Conservation (phyloP, 176 grass and related monocot genomes). For the Pontederia paniculata region DNA sequence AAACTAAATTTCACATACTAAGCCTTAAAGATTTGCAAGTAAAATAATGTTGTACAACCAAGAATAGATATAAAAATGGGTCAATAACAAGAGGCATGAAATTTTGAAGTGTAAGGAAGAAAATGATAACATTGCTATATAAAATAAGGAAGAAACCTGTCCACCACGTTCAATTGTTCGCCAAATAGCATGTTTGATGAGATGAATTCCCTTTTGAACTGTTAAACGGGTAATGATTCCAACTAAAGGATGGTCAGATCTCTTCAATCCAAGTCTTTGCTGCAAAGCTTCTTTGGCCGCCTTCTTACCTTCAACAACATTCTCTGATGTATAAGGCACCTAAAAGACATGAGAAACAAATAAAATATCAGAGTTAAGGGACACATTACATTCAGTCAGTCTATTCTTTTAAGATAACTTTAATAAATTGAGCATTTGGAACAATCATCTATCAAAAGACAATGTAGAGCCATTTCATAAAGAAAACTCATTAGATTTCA, state of each 20-base stretch:
- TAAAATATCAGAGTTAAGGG: not conserved
- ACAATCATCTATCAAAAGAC: too few relatives aligned
- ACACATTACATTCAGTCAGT: not conserved
- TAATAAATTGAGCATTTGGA: too few relatives aligned
- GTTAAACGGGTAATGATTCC: slow-evolving; percentile 86
- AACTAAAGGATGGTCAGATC: slow-evolving; percentile 57
- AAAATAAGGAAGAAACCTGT: slow-evolving; percentile 42
- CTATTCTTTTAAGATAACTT: too few relatives aligned
- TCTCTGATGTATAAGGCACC: slow-evolving; percentile 74
- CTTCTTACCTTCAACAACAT: slow-evolving; percentile 79
- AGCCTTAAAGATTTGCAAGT: too few relatives aligned
- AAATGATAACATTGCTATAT: not conserved
- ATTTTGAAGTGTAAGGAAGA: not conserved
- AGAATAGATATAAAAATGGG: too few relatives aligned
- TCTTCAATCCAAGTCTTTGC: slow-evolving; percentile 59
- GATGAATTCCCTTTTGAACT: slow-evolving; percentile 96
- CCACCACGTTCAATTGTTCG: slow-evolving; percentile 63
- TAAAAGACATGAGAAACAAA: slow-evolving; percentile 18
- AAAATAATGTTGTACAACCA: too few relatives aligned
- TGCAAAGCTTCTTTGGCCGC: slow-evolving; percentile 80
- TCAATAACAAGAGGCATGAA: not conserved
- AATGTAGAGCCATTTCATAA: too few relatives aligned
- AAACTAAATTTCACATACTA: too few relatives aligned
- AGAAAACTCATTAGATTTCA: too few relatives aligned
- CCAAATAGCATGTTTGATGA: slow-evolving; percentile 79